Evolutionary conservation across 2,329 filamentous ascomycete species (phyloP).

Genomic region (Didymella keratinophila): DNA sequence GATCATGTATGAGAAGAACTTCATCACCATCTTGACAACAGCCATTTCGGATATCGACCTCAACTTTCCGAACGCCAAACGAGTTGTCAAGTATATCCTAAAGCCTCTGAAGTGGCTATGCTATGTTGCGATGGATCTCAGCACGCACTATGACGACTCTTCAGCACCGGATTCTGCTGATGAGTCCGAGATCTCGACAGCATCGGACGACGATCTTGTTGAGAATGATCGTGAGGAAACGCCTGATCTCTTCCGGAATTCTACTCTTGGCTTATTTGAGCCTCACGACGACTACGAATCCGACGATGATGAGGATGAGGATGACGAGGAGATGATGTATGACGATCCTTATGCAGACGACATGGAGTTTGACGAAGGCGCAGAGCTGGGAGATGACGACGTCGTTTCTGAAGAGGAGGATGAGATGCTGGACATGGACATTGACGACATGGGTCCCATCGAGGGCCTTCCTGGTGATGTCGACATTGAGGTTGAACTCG

Average conservation of each 20-base stretch:
- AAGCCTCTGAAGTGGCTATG: conserved; percentile 88
- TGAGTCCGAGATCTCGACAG: conserved; percentile 90
- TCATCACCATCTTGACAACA: conserved; percentile 83
- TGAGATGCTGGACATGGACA: conserved; percentile 80
- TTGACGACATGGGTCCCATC: conserved; percentile 78
- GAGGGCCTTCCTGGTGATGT: conserved; percentile 70
- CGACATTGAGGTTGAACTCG: conserved; percentile 88
- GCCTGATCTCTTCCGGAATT: conserved; percentile 95
- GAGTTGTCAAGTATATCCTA: conserved; percentile 95
- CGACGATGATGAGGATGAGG: conserved; percentile 66
- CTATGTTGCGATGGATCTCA: conserved; percentile 84
- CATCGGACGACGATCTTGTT: conserved; percentile 85
- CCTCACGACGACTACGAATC: conserved; percentile 82
- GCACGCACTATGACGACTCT: conserved; percentile 79
- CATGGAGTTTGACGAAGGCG: conserved; percentile 83
- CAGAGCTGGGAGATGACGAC: conserved; percentile 70
- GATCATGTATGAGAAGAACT: conserved; percentile 98
- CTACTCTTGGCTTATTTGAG: conserved; percentile 93
- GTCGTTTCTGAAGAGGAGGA: conserved; percentile 91
- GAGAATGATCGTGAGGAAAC: conserved; percentile 82
- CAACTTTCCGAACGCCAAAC: conserved; percentile 90
- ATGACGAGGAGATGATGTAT: conserved; percentile 78
- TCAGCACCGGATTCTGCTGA: conserved; percentile 69
- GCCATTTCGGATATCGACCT: conserved; percentile 96
- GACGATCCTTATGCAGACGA: conserved; percentile 88